Percentiles rank a stretch among this genome's conserved stretches.
These are phyloP conservation scores for Verbena officinalis DNA, from an alignment of 257 asterid genomes.

Conservation along the genomic window DNA sequence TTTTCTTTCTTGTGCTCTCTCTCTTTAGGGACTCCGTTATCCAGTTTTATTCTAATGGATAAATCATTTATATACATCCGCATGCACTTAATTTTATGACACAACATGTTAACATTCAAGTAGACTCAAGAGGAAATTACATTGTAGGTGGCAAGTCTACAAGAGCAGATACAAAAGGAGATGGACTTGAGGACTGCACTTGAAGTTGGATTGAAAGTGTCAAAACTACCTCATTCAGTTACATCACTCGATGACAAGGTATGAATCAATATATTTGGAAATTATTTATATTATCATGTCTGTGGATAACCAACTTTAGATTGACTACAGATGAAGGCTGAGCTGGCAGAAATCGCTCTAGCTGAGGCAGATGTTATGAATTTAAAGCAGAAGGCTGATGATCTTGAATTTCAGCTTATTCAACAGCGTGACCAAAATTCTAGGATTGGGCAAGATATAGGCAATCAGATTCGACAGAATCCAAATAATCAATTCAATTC, in stretches of 20 bases:
- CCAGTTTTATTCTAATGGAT: constrained; percentile 7
- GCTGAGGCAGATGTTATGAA: constrained; percentile 59
- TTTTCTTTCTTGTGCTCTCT: neutral
- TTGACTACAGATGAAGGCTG: constrained; percentile 56
- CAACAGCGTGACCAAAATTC: constrained; percentile 68
- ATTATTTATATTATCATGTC: neutral
- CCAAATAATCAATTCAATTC: constrained; percentile 42
- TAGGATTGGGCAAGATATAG: constrained; percentile 45
- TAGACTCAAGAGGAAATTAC: constrained; percentile 26
- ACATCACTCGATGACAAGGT: constrained; percentile 75
- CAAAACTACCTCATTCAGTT: constrained; percentile 45
- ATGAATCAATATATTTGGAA: constrained; percentile 16
- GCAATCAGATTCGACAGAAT: constrained; percentile 47
- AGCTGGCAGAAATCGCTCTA: constrained; percentile 66
- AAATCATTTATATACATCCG: neutral
- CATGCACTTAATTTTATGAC: constrained; percentile 2
- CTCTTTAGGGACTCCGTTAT: neutral
- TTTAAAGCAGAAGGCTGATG: constrained; percentile 69
- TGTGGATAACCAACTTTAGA: constrained; percentile 29
- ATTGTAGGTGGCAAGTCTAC: constrained; percentile 72
- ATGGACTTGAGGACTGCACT: constrained; percentile 68
- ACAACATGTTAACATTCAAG: constrained; percentile 21
- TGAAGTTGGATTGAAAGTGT: constrained; percentile 62
- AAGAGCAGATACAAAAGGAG: constrained; percentile 77
- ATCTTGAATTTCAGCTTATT: constrained; percentile 64